phyloP scores from a whole-genome alignment of 2,329 filamentous ascomycete genomes.

The Diaporthe citri region DNA sequence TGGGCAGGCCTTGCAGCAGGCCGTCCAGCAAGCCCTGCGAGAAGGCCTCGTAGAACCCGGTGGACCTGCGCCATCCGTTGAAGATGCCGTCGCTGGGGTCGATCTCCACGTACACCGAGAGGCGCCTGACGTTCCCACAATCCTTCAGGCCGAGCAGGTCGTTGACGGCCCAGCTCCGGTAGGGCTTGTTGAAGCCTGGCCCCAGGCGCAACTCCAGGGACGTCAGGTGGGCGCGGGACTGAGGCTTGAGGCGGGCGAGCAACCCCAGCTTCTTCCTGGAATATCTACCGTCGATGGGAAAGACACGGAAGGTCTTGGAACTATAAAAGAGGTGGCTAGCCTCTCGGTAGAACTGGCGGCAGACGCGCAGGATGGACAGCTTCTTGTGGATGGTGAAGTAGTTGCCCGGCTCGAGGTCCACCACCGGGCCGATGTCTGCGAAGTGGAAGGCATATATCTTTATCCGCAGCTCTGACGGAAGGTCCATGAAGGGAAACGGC shows the following conservation, averaged over 20 bases:
- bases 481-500: constrained; percentile 74
- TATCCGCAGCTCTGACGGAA: constrained; percentile 78
- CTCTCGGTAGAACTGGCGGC: constrained; percentile 71
- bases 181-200: constrained; percentile 79
- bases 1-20: constrained; percentile 69
- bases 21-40: constrained; percentile 67
- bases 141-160: constrained; percentile 73
- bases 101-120: constrained; percentile 78
- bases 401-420: constrained; percentile 78
- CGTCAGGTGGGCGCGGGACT: constrained; percentile 71
- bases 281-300: constrained; percentile 74
- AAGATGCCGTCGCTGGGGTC: constrained; percentile 78
- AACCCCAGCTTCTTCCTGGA: constrained; percentile 82
- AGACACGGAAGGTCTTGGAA: constrained; percentile 72
- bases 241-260: constrained; percentile 72
- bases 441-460: constrained; percentile 77
- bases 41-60: constrained; percentile 79
- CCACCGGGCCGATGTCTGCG: constrained; percentile 61
- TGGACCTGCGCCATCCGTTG: constrained; percentile 73
- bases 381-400: constrained; percentile 71
- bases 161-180: constrained; percentile 77
- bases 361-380: constrained; percentile 72
- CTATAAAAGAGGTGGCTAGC: constrained; percentile 76
- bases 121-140: constrained; percentile 67
- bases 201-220: constrained; percentile 79